Evolutionary conservation across 1,284 basidiomycete species (phyloP).

Genomic region (Fomes fomentarius): DNA sequence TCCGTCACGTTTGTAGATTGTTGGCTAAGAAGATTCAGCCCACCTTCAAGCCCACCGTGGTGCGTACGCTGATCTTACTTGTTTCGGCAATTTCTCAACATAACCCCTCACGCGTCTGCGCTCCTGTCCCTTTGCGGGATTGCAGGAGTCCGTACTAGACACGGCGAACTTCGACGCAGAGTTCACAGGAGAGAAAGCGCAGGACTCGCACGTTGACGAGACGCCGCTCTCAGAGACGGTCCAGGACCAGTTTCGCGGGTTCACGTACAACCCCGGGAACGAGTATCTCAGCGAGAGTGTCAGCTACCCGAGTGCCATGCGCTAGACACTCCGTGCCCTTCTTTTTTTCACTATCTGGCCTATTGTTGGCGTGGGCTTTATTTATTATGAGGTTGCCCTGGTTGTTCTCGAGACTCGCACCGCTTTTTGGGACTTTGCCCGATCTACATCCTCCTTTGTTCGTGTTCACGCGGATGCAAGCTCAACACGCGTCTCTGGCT

Average conservation of each 20-base stretch:
- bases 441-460: slow-evolving; percentile 1
- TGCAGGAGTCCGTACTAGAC: slow-evolving; percentile 78
- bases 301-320: slow-evolving; percentile 50
- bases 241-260: slow-evolving; percentile 91
- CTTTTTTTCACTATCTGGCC: neutral
- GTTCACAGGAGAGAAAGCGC: slow-evolving; percentile 91
- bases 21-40: slow-evolving; percentile 96
- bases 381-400: neutral
- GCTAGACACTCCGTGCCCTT: slow-evolving; percentile 19
- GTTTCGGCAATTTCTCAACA: neutral
- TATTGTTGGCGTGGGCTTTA: neutral
- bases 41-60: slow-evolving; percentile 97
- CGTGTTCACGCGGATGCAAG: neutral
- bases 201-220: slow-evolving; percentile 93
- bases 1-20: slow-evolving; percentile 49
- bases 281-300: slow-evolving; percentile 81
- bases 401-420: too few species aligned
- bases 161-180: slow-evolving; percentile 94
- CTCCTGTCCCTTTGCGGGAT: neutral
- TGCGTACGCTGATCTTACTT: slow-evolving; percentile 40
- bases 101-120: neutral
- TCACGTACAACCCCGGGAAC: slow-evolving; percentile 83
- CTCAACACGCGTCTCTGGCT: slow-evolving; percentile 11
- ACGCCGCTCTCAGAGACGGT: slow-evolving; percentile 92
- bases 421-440: neutral